Evolutionary conservation across 148 eudicot genomes (phyloP), one percentile per base, ranked within the genome.

Genomic region (Pouteria glomerata): DNA sequence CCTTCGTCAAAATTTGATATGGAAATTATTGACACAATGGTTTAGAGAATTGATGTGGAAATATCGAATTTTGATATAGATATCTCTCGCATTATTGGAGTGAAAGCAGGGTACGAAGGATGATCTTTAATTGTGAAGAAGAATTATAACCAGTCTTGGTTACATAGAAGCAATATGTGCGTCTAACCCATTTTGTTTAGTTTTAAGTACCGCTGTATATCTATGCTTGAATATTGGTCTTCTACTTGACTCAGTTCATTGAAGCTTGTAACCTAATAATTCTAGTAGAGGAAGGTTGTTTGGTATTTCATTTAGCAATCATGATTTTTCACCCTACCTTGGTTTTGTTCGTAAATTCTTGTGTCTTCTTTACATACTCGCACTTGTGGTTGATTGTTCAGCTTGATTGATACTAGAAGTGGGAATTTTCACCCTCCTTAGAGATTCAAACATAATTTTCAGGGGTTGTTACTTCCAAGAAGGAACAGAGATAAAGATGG

Each of bases 381-480:
- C n/a, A n/a, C n/a, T n/a, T n/a, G n/a, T n/a, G n/a, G n/a, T n/a
- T n/a, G n/a, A n/a, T n/a, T n/a, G n/a, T n/a, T n/a, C n/a, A n/a
- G n/a, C n/a, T n/a, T n/a, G n/a, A n/a, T n/a, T n/a, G n/a, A n/a
- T n/a, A n/a, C n/a, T n/a, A n/a, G n/a, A n/a, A n/a, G n/a, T n/a
- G n/a, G n/a, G n/a, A n/a, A n/a, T n/a, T n/a, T n/a, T n/a, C n/a
- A n/a, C n/a, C 62, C 33, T 42, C 24, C 66, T 59, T 31, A n/a
- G 72, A 70, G 34, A 29, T 30, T 45, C 24, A 31, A 37, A 55
- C 44, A 65, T 75, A 66, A 31, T 39, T 48, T 13, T 57, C 79
- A 94, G 98, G 70, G 96, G 97, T 61, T 91, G 96, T 76, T 91
- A 94, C 79, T 91, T 91, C 81, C 95, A 94, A 87, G 94, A 88